These are phyloP conservation scores for Phytophthora hybrid DNA, from an alignment of 352 stramenopile genomes.

Conservation along the genomic window DNA sequence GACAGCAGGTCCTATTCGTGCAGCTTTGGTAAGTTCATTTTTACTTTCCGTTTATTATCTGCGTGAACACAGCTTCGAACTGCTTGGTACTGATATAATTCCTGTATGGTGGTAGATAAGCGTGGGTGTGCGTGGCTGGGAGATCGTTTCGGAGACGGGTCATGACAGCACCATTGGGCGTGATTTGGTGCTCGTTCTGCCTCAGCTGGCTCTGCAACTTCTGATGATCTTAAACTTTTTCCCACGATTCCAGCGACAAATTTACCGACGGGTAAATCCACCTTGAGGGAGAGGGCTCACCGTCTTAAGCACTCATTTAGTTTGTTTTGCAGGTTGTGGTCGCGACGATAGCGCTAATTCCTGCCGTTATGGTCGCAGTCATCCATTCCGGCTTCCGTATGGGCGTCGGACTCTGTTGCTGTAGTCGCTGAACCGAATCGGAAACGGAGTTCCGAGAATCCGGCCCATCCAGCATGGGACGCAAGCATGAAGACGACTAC, in stretches of 20 bases:
- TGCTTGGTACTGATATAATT: not conserved
- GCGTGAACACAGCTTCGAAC: not conserved
- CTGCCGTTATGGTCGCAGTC: conserved; percentile 8
- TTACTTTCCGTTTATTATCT: no score
- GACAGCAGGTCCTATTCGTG: not conserved
- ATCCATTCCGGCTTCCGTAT: conserved; percentile 35
- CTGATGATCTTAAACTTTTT: not conserved
- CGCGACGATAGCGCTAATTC: conserved; percentile 6
- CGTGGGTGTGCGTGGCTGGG: not conserved
- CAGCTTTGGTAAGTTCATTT: not conserved
- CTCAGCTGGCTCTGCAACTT: not conserved
- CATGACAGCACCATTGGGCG: not conserved
- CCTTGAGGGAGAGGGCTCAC: not conserved
- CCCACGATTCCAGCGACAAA: not conserved
- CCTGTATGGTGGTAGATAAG: not conserved
- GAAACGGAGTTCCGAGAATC: conserved; percentile 1
- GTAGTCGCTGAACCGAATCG: not conserved
- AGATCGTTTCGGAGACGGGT: not conserved
- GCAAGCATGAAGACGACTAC: not conserved
- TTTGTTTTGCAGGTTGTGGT: conserved; percentile 9
- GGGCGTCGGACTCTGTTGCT: conserved; percentile 35
- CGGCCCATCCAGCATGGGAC: not conserved
- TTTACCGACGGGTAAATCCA: not conserved
- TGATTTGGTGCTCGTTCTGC: not conserved
- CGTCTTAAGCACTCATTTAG: not conserved